Base-by-base conservation (phyloP, 306 rosid genomes). In the Hippophae tibetana region DNA sequence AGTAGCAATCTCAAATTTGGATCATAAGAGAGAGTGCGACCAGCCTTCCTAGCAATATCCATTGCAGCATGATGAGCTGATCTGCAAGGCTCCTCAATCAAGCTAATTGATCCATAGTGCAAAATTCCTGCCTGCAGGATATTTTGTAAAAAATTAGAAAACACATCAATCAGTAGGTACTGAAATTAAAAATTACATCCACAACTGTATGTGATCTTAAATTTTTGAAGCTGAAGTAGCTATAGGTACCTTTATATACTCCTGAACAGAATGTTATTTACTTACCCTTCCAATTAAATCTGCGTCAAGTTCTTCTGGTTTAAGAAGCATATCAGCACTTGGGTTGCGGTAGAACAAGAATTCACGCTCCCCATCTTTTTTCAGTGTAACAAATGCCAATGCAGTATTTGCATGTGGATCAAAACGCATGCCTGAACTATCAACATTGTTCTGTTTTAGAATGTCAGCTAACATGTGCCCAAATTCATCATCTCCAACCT, bases 401-500 rank as follows among this genome's bases (percentile, higher is more conserved):
- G 94, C 94, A 41, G 94, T 90, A 73, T 94, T 82, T 40, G 94
- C 94, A 51, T 57, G 69, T 11, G 75, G 11, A 57, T 86, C 97
- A 65, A 86, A 86, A 61, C 82, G 72, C 73, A 90, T 59, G 26
- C 95, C 97, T 10, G 90, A 72, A 52, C 73, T 68, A 46, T 84
- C 85, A 51, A 90, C 95, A 40, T 77, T 72, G 73, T 86, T 82
- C 54, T 84, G 66, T 70, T 78, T 80, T 47, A 89, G 73, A 72
- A 89, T 84, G 62, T 80, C 68, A 25, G 87, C 84, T 71, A 90
- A 71, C 88, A 86, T 82, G 60, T 78, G 64, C 53, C 97, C 95
- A 56, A 89, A 86, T 57, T 80, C 97, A 75, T 90, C 97, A 38
- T 66, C 81, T 43, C 97, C 97, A 56, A 89, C 97, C 95, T 89